A percentile compares a stretch with the other conserved stretches of the same genome.
Evolutionary conservation across 1,139 yeast species (phyloP).

Genomic region (Protomyces inouyei): DNA sequence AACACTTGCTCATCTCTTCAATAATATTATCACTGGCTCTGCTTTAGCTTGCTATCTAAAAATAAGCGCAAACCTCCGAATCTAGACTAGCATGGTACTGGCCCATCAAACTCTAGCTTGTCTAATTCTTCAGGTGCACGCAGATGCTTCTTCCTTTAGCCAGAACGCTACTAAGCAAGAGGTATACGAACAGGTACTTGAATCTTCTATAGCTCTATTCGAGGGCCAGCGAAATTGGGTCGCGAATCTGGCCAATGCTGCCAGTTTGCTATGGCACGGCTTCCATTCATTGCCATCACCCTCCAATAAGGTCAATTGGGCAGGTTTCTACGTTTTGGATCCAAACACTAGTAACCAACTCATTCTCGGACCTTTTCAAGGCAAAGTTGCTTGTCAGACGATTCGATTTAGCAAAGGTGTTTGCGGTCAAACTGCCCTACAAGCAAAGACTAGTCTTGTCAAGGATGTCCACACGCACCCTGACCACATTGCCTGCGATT

Average conservation of each 20-base stretch:
- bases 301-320: constrained; percentile 66
- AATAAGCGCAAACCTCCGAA: too few species aligned
- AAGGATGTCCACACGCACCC: constrained; percentile 71
- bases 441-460: constrained; percentile 62
- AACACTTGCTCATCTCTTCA: too few species aligned
- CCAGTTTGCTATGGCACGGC: constrained; percentile 84
- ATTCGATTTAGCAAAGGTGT: constrained; percentile 80
- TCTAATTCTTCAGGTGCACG: constrained; percentile 10
- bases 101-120: background rate
- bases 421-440: constrained; percentile 75
- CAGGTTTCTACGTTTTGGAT: constrained; percentile 73
- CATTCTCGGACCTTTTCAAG: constrained; percentile 89
- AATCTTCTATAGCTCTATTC: constrained; percentile 61
- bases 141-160: constrained; percentile 9
- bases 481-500: constrained; percentile 96
- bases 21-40: too few species aligned
- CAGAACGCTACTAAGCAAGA: constrained; percentile 40
- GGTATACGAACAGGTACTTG: constrained; percentile 54
- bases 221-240: constrained; percentile 73
- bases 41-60: too few species aligned
- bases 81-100: too few species aligned
- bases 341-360: constrained; percentile 44
- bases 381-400: constrained; percentile 89
- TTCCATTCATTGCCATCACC: constrained; percentile 54
- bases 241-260: constrained; percentile 76